These are phyloP conservation scores for Cutaneotrichosporon arboriforme DNA, from an alignment of 1,284 basidiomycete genomes.

Conservation along the genomic window DNA sequence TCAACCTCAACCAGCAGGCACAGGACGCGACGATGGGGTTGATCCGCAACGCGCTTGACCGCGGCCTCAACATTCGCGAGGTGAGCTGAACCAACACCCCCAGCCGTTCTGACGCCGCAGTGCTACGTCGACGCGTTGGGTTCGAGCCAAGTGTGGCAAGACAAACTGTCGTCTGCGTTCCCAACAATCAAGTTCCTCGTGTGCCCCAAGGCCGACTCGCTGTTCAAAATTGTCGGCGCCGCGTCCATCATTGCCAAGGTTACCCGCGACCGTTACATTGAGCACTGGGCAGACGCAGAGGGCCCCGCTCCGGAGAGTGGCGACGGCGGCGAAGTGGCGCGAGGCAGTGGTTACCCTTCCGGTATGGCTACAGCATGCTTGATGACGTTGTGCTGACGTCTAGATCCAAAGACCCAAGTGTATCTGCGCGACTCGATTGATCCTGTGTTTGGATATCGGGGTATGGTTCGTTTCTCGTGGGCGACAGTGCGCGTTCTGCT, in stretches of 20 bases:
- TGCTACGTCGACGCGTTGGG: constrained; percentile 96
- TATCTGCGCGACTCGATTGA: constrained; percentile 76
- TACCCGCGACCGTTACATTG: constrained; percentile 84
- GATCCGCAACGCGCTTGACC: constrained; percentile 73
- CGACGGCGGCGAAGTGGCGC: constrained; percentile 24
- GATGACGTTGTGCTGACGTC: too few relatives aligned
- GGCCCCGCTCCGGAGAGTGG: constrained; percentile 5
- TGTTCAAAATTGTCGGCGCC: constrained; percentile 94
- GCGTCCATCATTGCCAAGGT: constrained; percentile 94
- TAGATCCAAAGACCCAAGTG: constrained; percentile 85
- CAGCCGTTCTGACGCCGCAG: constrained; percentile 47
- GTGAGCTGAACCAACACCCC: constrained; percentile 46
- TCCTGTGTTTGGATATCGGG: constrained; percentile 87
- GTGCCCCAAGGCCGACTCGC: constrained; percentile 84
- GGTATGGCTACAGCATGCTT: constrained; percentile 51
- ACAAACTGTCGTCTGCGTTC: constrained; percentile 70
- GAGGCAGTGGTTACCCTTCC: constrained; percentile 83
- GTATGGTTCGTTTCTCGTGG: constrained; percentile 91
- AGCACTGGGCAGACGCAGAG: constrained; percentile 64
- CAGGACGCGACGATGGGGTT: constrained; percentile 84
- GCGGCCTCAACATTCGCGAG: constrained; percentile 76
- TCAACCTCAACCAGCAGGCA: constrained; percentile 88
- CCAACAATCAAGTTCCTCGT: constrained; percentile 83
- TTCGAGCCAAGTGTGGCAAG: constrained; percentile 75
- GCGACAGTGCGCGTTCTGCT: constrained; percentile 82